Evolutionary conservation across 2,329 filamentous ascomycete genomes (phyloP).

Genomic region (Pezicula rhizophila): DNA sequence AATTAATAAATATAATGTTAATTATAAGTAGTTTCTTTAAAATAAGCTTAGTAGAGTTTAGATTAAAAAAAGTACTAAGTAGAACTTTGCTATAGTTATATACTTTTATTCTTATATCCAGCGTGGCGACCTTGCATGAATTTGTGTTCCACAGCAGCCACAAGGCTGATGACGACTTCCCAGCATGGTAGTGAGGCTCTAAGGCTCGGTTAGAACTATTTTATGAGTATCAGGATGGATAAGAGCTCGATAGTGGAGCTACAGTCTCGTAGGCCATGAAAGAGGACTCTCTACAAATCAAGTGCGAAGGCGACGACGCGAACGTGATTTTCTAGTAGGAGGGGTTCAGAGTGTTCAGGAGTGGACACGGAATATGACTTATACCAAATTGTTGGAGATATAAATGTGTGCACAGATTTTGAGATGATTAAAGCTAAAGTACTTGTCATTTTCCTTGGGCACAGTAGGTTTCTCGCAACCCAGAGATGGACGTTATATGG

Average conservation of each 20-base stretch:
- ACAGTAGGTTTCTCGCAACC: not conserved
- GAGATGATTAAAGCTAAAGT: not conserved
- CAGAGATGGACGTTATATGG: not conserved
- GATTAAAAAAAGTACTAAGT: no score
- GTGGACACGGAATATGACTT: slow-evolving; percentile 3
- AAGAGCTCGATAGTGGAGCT: slow-evolving; percentile 6
- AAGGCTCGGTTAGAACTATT: no score
- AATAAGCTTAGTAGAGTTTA: no score
- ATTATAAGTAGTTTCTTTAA: no score
- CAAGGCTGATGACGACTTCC: no score
- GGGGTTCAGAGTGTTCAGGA: slow-evolving; percentile 4
- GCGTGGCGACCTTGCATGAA: no score
- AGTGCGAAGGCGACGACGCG: slow-evolving; percentile 6
- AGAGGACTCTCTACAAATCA: slow-evolving; percentile 13
- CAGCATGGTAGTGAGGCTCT: no score
- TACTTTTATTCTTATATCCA: no score
- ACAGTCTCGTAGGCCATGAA: slow-evolving; percentile 7
- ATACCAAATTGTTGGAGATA: slow-evolving; percentile 5
- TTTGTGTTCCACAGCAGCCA: no score
- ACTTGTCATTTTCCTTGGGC: not conserved
- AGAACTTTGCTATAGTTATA: no score
- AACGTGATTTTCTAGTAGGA: slow-evolving; percentile 5
- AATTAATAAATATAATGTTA: no score
- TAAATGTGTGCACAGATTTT: slow-evolving; percentile 2
- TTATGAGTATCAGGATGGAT: not conserved